These are phyloP conservation scores for Phylloporus rhodoxanthus DNA, from an alignment of 768 basidiomycete species.

Conservation along the genomic window DNA sequence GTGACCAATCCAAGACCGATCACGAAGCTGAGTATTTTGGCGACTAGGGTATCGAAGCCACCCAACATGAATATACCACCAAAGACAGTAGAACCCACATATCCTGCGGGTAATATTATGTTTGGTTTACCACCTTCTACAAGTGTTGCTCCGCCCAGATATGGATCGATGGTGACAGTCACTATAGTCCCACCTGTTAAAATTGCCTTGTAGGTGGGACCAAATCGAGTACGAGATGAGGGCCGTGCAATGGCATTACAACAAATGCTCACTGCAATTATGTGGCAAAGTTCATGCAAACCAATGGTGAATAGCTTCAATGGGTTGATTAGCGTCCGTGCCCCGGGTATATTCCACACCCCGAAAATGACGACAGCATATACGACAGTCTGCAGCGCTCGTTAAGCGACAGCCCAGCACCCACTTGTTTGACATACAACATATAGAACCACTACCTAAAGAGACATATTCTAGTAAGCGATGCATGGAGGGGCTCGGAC, in stretches of 20 bases:
- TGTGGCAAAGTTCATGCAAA: constrained; percentile 85
- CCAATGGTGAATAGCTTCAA: constrained; percentile 85
- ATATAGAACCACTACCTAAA: constrained; percentile 67
- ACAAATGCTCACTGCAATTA: constrained; percentile 53
- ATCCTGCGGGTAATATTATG: constrained; percentile 72
- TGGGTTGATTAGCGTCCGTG: constrained; percentile 72
- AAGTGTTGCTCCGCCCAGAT: constrained; percentile 55
- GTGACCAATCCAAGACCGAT: constrained; percentile 82
- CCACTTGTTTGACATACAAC: constrained; percentile 47
- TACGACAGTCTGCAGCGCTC: constrained; percentile 58
- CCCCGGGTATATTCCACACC: constrained; percentile 81
- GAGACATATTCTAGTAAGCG: constrained; percentile 16
- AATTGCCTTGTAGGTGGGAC: constrained; percentile 48
- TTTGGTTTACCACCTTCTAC: constrained; percentile 73
- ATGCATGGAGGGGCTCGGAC: constrained; percentile 16
- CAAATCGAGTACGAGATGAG: constrained; percentile 6
- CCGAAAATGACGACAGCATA: constrained; percentile 84
- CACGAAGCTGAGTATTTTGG: constrained; percentile 90
- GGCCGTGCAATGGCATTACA: neutral
- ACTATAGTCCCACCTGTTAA: constrained; percentile 73
- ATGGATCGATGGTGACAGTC: constrained; percentile 80
- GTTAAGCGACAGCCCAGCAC: constrained; percentile 7
- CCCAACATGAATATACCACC: constrained; percentile 80
- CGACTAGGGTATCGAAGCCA: constrained; percentile 83
- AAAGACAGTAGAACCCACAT: constrained; percentile 75